Percentiles rank a stretch among this genome's conserved stretches.
Evolutionary conservation across 768 basidiomycete species (phyloP).

Genomic region (Pleurotus tuoliensis): DNA sequence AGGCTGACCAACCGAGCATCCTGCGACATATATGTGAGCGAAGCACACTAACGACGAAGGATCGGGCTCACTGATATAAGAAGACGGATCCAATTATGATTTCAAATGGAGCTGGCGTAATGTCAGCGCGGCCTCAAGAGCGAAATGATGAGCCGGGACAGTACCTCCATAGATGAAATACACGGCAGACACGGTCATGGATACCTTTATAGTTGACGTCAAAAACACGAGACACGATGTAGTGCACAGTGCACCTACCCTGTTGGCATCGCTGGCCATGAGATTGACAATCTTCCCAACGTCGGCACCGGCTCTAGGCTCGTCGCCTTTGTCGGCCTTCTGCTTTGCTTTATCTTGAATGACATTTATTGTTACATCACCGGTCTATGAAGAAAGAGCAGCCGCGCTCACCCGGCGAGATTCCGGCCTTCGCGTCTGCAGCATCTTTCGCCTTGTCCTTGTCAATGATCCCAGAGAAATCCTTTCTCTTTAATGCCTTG

Average conservation of each 20-base stretch:
- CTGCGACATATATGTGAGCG: slow-evolving; percentile 24
- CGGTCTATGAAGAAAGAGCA: too few relatives aligned
- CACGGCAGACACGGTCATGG: slow-evolving; percentile 32
- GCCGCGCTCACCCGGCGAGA: slow-evolving; percentile 26
- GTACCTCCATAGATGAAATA: slow-evolving; percentile 70
- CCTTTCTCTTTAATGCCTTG: slow-evolving; percentile 80
- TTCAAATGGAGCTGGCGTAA: slow-evolving; percentile 61
- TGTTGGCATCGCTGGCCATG: slow-evolving; percentile 78
- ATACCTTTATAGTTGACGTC: not conserved
- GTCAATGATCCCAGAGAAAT: slow-evolving; percentile 74
- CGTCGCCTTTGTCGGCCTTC: slow-evolving; percentile 38
- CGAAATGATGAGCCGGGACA: not conserved
- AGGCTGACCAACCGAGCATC: slow-evolving; percentile 65
- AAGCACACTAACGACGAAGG: too few relatives aligned
- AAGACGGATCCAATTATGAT: slow-evolving; percentile 68
- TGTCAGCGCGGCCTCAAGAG: slow-evolving; percentile 9
- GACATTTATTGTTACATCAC: too few relatives aligned
- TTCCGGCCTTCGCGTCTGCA: slow-evolving; percentile 23
- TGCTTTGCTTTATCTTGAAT: slow-evolving; percentile 23
- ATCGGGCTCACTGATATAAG: slow-evolving; percentile 59
- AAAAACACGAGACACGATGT: not conserved
- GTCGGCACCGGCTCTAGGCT: slow-evolving; percentile 76
- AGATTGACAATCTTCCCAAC: slow-evolving; percentile 88
- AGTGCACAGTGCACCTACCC: slow-evolving; percentile 25
- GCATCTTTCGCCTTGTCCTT: slow-evolving; percentile 34